Base-by-base conservation (phyloP, 2,329 filamentous ascomycete genomes). In the Claviceps sp. region DNA sequence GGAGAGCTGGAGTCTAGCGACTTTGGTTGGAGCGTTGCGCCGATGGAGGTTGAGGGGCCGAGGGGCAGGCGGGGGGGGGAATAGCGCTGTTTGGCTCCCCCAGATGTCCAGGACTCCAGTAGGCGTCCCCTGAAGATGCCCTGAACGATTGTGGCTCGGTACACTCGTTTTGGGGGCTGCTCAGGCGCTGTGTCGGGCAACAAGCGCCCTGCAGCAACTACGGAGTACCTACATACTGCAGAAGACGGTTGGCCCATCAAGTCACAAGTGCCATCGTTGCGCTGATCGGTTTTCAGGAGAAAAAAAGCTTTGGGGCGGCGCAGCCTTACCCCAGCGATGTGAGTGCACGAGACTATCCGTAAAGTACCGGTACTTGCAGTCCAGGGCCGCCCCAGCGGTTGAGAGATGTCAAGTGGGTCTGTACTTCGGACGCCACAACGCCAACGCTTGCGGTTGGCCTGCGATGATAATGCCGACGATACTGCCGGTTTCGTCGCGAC, bases 301-400 rank as follows among this genome's bases (percentile, higher is more conserved):
- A 45, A 40, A 39, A 39, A 38, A 55, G 57, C 54, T 52, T 58
- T 58, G 56, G 57, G 56, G 55, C 51, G 49, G 56, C 46, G 54
- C 54, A 50, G 50, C 50, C 49, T 40, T 19, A 14, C 40, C 52
- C 52, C 53, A 54, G 47, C 47, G 44, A 43, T 48, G n/a, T 43
- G 5, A 5, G 19, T 6, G 34, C 38, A n/a, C n/a, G 44, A 42
- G 30, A 45, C 39, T 19, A 37, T 43, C 26, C n/a, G 14, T 19
- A 26, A 34, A 48, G 53, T 55, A 55, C 47, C 44, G 48, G 53
- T 55, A 52, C 53, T 24, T 55, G 5, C 17, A 26, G 30, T 30
- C 16, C 19, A 19, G 47, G 34, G 40, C 26, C 30, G 50, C 53
- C 53, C 53, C 53, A 55, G 53, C 53, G 47, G 53, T 55, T 55